These are phyloP conservation scores for Endoconidiophora polonica DNA, from an alignment of 2,329 filamentous ascomycete genomes.

Conservation along the genomic window DNA sequence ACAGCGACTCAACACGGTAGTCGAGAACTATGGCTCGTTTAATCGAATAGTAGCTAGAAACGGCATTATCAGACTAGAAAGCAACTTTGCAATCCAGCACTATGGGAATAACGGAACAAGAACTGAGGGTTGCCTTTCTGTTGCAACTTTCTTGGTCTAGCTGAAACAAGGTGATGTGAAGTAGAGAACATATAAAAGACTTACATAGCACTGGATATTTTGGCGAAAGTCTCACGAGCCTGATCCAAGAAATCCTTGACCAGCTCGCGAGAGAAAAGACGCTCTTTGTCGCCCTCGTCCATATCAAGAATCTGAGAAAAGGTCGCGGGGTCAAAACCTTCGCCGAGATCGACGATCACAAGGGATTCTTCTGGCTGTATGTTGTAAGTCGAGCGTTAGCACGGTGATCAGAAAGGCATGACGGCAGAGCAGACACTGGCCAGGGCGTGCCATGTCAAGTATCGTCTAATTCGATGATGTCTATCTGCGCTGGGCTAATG, in stretches of 20 bases:
- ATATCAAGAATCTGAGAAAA: conserved; percentile 97
- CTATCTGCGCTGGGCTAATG: background rate
- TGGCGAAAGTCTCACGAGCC: conserved; percentile 65
- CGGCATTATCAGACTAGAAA: too few species aligned
- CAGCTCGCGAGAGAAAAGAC: conserved; percentile 77
- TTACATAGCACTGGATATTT: conserved; percentile 76
- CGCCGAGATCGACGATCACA: conserved; percentile 42
- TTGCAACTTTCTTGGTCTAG: too few species aligned
- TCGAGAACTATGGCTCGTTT: too few species aligned
- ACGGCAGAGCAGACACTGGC: background rate
- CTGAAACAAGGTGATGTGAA: background rate
- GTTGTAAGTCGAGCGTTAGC: background rate
- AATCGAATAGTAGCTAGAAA: too few species aligned
- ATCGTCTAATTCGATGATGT: too few species aligned
- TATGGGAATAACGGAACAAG: too few species aligned
- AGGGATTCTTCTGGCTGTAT: conserved; percentile 28
- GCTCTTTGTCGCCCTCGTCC: conserved; percentile 76
- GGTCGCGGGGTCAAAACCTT: conserved; percentile 60
- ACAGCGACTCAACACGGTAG: too few species aligned
- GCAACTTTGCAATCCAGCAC: too few species aligned
- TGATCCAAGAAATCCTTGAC: conserved; percentile 89
- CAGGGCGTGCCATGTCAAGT: too few species aligned
- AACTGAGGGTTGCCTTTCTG: background rate
- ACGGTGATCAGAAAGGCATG: background rate
- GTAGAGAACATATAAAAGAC: conserved; percentile 21